Conservation (phyloP, 306 rosid species). For the Medicago truncatula region DNA sequence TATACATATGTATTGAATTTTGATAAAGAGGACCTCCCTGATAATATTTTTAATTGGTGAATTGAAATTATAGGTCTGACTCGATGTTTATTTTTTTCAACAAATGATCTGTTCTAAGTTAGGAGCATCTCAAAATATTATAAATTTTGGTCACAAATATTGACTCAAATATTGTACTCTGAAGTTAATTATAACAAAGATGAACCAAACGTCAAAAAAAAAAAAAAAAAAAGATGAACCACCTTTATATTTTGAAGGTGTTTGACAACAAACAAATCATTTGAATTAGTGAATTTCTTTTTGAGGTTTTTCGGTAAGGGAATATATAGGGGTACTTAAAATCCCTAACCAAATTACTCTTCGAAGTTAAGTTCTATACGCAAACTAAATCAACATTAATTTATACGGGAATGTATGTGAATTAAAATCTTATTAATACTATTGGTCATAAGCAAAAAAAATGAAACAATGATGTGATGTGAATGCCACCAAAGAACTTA, state of each 20-base stretch:
- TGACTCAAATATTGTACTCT: not conserved
- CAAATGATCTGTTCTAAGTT: not conserved
- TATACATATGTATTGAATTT: not conserved
- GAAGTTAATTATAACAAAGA: not conserved
- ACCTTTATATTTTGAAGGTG: not conserved
- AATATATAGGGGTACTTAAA: too few species aligned
- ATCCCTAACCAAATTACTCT: too few species aligned
- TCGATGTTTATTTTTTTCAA: not conserved
- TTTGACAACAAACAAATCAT: not conserved
- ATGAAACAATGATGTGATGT: not conserved
- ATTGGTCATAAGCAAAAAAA: slow-evolving; percentile 13
- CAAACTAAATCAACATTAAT: too few species aligned
- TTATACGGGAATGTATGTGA: too few species aligned
- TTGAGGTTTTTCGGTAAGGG: too few species aligned
- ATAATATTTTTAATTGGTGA: not conserved
- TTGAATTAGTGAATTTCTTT: too few species aligned
- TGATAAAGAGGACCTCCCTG: not conserved
- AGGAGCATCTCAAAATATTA: not conserved
- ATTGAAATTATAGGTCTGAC: not conserved
- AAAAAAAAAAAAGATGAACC: not conserved
- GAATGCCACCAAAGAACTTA: slow-evolving; percentile 30
- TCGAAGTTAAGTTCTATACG: too few species aligned
- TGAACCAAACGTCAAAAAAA: too few species aligned
- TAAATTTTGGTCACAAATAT: not conserved
- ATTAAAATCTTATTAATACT: not conserved